Percentiles rank a stretch among this genome's conserved stretches.
These are phyloP conservation scores for Penicillium sclerotigenum DNA, from an alignment of 2,329 filamentous ascomycete genomes.

Conservation along the genomic window DNA sequence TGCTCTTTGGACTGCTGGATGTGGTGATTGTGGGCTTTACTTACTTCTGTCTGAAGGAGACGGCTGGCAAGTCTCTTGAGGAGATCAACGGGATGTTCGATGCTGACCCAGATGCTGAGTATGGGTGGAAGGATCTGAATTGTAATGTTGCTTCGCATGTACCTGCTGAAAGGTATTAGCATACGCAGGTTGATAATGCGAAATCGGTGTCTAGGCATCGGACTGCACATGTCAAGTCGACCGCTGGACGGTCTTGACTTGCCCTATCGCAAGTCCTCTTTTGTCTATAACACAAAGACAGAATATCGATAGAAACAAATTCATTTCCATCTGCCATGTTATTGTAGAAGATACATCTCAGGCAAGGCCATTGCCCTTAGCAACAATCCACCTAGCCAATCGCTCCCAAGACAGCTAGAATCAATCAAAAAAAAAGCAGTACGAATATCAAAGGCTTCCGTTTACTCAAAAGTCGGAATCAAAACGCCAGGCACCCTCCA, in stretches of 20 bases:
- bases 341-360: constrained; percentile 1
- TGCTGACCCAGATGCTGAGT: constrained; percentile 14
- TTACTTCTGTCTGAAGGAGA: constrained; percentile 55
- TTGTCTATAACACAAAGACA: neutral
- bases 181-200: neutral
- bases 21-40: constrained; percentile 50
- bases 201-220: constrained; percentile 7
- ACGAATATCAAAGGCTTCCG: neutral
- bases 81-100: constrained; percentile 59
- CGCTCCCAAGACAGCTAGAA: neutral
- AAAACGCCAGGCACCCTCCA: constrained; percentile 18
- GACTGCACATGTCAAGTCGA: constrained; percentile 14
- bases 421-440: neutral
- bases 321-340: constrained; percentile 4
- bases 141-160: neutral
- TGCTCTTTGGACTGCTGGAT: constrained; percentile 45
- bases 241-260: constrained; percentile 12
- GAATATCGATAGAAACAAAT: neutral
- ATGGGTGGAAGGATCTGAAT: constrained; percentile 10
- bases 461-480: neutral
- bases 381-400: constrained; percentile 1
- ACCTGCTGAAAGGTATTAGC: neutral
- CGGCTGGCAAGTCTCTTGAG: constrained; percentile 52
- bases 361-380: neutral
- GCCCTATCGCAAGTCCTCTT: neutral